These are phyloP conservation scores for Paramecium biaurelia DNA, from an alignment of 73 alveolate genomes.

Conservation along the genomic window DNA sequence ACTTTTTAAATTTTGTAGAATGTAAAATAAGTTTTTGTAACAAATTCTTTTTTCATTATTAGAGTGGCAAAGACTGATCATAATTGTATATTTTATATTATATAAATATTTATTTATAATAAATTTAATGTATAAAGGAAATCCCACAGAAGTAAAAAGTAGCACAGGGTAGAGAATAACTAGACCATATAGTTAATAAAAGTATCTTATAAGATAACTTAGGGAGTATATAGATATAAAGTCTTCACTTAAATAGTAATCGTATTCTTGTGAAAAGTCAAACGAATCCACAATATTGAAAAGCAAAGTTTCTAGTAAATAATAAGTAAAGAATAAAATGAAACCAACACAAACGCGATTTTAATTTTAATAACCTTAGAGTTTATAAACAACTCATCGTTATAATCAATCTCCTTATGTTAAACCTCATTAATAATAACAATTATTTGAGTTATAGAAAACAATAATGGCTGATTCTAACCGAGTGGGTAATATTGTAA, in stretches of 20 bases:
- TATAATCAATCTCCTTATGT: background rate
- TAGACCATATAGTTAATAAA: background rate
- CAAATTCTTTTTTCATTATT: background rate
- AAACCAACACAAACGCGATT: background rate
- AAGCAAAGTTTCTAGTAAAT: background rate
- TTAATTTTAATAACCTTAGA: background rate
- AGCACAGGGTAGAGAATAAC: background rate
- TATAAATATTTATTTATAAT: background rate
- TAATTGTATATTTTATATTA: background rate
- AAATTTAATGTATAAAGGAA: background rate
- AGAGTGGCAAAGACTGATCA: background rate
- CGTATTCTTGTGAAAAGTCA: background rate
- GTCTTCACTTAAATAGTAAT: background rate
- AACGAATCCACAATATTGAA: background rate
- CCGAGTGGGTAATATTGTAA: background rate
- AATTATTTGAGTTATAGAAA: background rate
- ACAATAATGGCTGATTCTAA: background rate
- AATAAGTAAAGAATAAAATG: background rate
- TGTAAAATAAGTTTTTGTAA: background rate
- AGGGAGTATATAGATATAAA: background rate
- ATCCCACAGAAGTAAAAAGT: background rate
- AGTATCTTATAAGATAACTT: background rate
- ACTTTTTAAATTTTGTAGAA: background rate
- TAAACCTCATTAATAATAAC: background rate
- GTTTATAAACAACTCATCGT: conserved; percentile 23